Conservation (phyloP, 2,329 filamentous ascomycete species). For the Nakataea oryzae region DNA sequence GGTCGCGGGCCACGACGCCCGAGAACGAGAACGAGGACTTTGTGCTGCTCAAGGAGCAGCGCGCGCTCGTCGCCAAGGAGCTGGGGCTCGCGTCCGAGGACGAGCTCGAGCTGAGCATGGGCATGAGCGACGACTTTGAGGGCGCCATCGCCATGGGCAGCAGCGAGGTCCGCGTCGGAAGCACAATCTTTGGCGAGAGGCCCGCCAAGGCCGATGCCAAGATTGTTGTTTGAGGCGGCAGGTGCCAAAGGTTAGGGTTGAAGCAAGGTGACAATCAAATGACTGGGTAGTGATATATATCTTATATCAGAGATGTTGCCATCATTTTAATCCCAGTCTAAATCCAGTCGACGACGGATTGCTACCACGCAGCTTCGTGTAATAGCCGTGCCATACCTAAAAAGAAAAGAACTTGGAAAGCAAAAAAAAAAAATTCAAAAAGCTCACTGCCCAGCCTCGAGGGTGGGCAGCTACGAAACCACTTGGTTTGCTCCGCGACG, state of each 20-base stretch:
- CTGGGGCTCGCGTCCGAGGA: slow-evolving; percentile 37
- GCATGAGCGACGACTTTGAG: slow-evolving; percentile 96
- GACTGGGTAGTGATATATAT: background rate
- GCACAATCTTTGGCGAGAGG: slow-evolving; percentile 82
- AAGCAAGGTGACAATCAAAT: background rate
- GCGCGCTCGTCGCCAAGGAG: slow-evolving; percentile 58
- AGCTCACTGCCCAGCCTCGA: too few species aligned
- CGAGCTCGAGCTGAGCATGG: slow-evolving; percentile 88
- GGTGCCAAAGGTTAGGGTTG: background rate
- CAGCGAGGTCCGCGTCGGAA: slow-evolving; percentile 82
- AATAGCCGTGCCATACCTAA: too few species aligned
- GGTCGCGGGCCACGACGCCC: slow-evolving; percentile 61
- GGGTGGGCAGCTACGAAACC: too few species aligned
- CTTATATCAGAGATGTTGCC: background rate
- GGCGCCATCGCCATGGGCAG: slow-evolving; percentile 76
- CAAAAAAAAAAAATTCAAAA: too few species aligned
- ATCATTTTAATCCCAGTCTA: too few species aligned
- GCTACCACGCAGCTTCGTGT: too few species aligned
- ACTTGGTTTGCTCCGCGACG: too few species aligned
- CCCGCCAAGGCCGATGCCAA: slow-evolving; percentile 72
- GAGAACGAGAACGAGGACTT: slow-evolving; percentile 94
- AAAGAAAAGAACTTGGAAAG: too few species aligned
- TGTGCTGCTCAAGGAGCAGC: slow-evolving; percentile 51
- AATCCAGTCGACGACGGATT: too few species aligned
- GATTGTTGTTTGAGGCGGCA: slow-evolving; percentile 34